phyloP scores from a whole-genome alignment of 257 asterid species.

The Gentiana macrophylla region DNA sequence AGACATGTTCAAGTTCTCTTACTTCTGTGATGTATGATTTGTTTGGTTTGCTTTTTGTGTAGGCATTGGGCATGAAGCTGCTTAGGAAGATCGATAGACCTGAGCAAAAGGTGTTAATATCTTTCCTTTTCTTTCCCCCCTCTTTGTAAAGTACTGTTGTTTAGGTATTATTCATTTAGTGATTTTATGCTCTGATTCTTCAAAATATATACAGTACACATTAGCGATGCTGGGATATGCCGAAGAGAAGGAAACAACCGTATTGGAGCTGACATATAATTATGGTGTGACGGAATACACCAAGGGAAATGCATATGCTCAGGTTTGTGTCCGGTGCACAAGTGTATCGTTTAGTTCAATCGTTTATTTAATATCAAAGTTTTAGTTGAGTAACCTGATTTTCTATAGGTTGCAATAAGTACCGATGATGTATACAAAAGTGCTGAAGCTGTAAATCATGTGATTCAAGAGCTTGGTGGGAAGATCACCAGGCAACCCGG shows the following conservation, averaged over 20 bases:
- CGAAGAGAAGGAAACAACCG: constrained; percentile 74
- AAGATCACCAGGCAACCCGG: constrained; percentile 87
- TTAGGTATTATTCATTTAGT: background rate
- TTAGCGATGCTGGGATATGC: constrained; percentile 94
- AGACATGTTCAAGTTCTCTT: background rate
- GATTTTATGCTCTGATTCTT: background rate
- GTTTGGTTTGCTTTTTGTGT: constrained; percentile 11
- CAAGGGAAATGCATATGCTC: constrained; percentile 97
- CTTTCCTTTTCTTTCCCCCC: background rate
- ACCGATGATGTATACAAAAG: constrained; percentile 92
- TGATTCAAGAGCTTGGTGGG: constrained; percentile 83
- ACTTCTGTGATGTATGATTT: background rate
- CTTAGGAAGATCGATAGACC: constrained; percentile 74
- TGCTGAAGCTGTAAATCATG: constrained; percentile 70
- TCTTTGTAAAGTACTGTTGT: background rate
- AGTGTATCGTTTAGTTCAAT: background rate
- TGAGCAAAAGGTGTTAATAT: constrained; percentile 59
- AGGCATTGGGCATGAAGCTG: constrained; percentile 91
- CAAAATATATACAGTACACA: constrained; percentile 48
- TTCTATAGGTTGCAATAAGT: constrained; percentile 60
- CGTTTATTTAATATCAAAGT: background rate
- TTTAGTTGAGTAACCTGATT: background rate
- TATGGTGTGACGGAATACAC: constrained; percentile 91
- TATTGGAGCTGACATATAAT: constrained; percentile 86
- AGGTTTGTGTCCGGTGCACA: constrained; percentile 26